These are phyloP conservation scores for Alternaria brassicae DNA, from an alignment of 2,329 filamentous ascomycete genomes.

Conservation along the genomic window DNA sequence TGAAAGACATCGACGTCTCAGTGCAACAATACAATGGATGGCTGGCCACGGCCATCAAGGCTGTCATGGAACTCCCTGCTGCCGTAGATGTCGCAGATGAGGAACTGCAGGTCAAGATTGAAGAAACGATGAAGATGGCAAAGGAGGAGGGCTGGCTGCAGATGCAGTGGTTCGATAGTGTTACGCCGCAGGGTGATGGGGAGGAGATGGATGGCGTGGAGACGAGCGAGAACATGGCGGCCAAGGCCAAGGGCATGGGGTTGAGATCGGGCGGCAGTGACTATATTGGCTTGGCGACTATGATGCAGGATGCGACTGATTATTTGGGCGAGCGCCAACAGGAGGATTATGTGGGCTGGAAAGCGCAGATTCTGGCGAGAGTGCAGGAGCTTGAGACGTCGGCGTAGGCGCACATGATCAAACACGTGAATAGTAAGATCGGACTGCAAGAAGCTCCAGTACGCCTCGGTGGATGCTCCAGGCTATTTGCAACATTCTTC, in stretches of 20 bases:
- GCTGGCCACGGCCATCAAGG: constrained; percentile 57
- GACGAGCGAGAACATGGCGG: constrained; percentile 29
- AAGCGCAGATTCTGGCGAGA: constrained; percentile 63
- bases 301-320: constrained; percentile 78
- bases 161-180: constrained; percentile 64
- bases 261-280: constrained; percentile 54
- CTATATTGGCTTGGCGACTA: constrained; percentile 63
- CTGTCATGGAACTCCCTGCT: constrained; percentile 57
- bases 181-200: constrained; percentile 45
- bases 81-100: constrained; percentile 58
- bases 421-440: background rate
- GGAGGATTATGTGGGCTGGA: constrained; percentile 70
- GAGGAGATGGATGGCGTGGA: constrained; percentile 41
- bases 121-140: constrained; percentile 43
- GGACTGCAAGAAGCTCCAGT: background rate
- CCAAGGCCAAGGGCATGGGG: constrained; percentile 48
- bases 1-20: constrained; percentile 39
- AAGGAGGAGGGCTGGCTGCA: constrained; percentile 56
- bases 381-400: constrained; percentile 59
- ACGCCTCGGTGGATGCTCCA: background rate
- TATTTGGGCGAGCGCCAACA: constrained; percentile 70
- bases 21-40: constrained; percentile 44
- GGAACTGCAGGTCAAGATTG: constrained; percentile 50
- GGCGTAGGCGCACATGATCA: background rate
- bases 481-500: background rate